Evolutionary conservation across 768 basidiomycete genomes (phyloP).

Genomic region (Mycena rosella): DNA sequence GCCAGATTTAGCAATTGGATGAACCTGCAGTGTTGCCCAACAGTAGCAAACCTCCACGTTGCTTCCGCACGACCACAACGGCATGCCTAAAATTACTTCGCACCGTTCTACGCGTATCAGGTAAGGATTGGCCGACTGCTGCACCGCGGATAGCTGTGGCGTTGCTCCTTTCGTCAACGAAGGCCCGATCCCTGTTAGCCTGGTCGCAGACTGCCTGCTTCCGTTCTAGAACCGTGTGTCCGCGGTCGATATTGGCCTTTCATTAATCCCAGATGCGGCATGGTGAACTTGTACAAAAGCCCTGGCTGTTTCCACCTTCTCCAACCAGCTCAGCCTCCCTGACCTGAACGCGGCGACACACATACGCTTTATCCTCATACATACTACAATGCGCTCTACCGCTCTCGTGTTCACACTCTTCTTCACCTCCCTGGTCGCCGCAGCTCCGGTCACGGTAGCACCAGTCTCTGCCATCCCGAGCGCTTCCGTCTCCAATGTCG

Average conservation of each 20-base stretch:
- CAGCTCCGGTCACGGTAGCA: conserved; percentile 34
- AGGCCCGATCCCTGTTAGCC: conserved; percentile 35
- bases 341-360: conserved; percentile 28
- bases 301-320: conserved; percentile 18
- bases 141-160: conserved; percentile 28
- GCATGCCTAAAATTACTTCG: conserved; percentile 6
- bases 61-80: conserved; percentile 21
- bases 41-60: conserved; percentile 6
- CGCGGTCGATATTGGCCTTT: conserved; percentile 30
- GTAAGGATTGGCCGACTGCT: conserved; percentile 26
- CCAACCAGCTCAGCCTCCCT: conserved; percentile 32
- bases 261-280: conserved; percentile 29
- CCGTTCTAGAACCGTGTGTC: conserved; percentile 34
- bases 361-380: not conserved
- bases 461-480: conserved; percentile 7
- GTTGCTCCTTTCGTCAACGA: conserved; percentile 25
- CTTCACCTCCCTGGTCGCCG: conserved; percentile 27
- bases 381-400: conserved; percentile 27
- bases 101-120: conserved; percentile 28
- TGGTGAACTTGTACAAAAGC: conserved; percentile 34
- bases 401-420: conserved; percentile 28
- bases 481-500: conserved; percentile 15
- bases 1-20: no score
- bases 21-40: no score
- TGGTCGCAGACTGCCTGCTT: conserved; percentile 13